phyloP scores from a whole-genome alignment of 257 asterid species.

The Hygrophila difformis region DNA sequence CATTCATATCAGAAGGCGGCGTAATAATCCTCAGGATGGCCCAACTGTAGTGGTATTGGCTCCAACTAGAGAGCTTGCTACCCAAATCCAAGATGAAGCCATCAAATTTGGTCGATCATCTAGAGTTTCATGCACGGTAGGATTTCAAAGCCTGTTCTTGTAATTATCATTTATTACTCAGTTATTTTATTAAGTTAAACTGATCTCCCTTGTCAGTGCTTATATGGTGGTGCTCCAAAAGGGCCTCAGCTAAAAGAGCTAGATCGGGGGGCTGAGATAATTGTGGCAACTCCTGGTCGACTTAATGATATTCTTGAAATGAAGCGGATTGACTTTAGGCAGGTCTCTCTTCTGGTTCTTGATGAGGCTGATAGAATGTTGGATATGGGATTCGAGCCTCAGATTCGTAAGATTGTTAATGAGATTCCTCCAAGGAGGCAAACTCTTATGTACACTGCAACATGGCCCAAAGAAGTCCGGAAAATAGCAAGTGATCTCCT shows the following conservation, averaged over 20 bases:
- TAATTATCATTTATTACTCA: not conserved
- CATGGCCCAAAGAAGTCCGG: slow-evolving; percentile 96
- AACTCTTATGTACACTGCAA: slow-evolving; percentile 97
- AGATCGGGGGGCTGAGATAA: slow-evolving; percentile 86
- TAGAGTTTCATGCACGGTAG: slow-evolving; percentile 88
- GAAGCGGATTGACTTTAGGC: slow-evolving; percentile 85
- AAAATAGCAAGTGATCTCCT: slow-evolving; percentile 91
- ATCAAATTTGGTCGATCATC: slow-evolving; percentile 92
- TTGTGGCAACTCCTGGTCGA: slow-evolving; percentile 98
- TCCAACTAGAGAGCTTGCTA: slow-evolving; percentile 98
- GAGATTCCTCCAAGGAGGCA: slow-evolving; percentile 95
- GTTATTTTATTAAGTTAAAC: slow-evolving; percentile 9
- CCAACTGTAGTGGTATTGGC: slow-evolving; percentile 88
- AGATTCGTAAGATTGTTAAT: slow-evolving; percentile 88
- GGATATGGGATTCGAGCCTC: slow-evolving; percentile 99
- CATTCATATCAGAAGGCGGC: slow-evolving; percentile 60
- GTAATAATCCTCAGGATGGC: slow-evolving; percentile 73
- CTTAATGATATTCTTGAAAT: slow-evolving; percentile 96
- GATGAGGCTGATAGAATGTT: slow-evolving; percentile 99
- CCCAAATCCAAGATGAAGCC: slow-evolving; percentile 97
- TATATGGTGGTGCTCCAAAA: slow-evolving; percentile 96
- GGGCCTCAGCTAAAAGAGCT: slow-evolving; percentile 82
- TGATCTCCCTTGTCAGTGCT: slow-evolving; percentile 52
- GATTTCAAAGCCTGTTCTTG: not conserved
- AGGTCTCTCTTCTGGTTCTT: slow-evolving; percentile 88